Evolutionary conservation across 305 asterid species (phyloP).

Genomic region (Fraxinus xanthoxyloides): DNA sequence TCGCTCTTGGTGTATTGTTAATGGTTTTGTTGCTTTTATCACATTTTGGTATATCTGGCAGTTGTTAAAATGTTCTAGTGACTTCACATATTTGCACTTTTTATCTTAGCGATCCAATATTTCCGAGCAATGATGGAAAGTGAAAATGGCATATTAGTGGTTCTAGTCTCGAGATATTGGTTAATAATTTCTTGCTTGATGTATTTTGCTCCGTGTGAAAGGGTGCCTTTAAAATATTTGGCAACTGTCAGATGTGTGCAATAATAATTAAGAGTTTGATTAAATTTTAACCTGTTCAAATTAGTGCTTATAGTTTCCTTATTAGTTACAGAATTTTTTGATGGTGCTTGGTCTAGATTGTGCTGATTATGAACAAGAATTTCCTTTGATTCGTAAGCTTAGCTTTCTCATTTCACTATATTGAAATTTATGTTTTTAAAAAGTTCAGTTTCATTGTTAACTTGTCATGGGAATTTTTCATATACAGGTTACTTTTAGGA

Average conservation of each 20-base stretch:
- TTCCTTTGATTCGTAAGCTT: neutral
- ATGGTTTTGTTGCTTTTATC: conserved; percentile 14
- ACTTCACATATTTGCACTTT: neutral
- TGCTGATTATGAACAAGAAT: neutral
- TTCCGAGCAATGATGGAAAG: neutral
- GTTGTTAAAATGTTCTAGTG: neutral
- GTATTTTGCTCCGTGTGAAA: neutral
- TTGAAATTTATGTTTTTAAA: neutral
- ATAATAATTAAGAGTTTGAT: too few species aligned
- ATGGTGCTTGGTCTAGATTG: neutral
- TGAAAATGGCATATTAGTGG: neutral
- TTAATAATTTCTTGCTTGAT: neutral
- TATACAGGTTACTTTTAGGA: neutral
- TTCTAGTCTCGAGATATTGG: neutral
- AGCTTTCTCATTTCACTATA: neutral
- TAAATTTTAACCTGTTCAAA: too few species aligned
- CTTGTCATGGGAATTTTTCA: neutral
- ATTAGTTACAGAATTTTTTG: neutral
- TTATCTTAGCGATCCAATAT: neutral
- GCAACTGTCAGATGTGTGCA: too few species aligned
- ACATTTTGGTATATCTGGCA: neutral
- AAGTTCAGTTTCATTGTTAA: neutral
- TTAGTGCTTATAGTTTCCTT: too few species aligned
- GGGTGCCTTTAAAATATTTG: neutral
- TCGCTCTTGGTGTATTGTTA: neutral